Percentiles rank a stretch among this genome's conserved stretches.
Evolutionary conservation across 2,329 filamentous ascomycete genomes (phyloP).

Genomic region (Sphaerostilbella broomeana): DNA sequence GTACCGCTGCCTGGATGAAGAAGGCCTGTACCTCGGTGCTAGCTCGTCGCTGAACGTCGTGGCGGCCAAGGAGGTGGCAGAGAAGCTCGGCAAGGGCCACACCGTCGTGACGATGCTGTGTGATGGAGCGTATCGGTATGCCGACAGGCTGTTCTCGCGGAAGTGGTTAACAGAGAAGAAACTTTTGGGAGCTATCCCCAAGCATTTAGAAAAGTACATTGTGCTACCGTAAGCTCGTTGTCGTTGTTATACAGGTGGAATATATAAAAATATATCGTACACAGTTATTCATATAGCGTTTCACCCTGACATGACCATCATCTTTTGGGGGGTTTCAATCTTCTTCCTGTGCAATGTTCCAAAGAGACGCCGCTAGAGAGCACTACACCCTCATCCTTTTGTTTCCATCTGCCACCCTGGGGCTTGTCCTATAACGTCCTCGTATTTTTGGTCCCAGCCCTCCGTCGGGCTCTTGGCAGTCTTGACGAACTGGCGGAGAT

Average conservation of each 20-base stretch:
- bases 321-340: too few species aligned
- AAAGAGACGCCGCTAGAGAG: too few species aligned
- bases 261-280: slow-evolving; percentile 22
- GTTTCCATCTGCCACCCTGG: slow-evolving; percentile 22
- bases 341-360: too few species aligned
- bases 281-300: too few species aligned
- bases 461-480: slow-evolving; percentile 12
- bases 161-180: slow-evolving; percentile 89
- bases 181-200: slow-evolving; percentile 71
- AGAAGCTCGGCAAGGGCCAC: slow-evolving; percentile 80
- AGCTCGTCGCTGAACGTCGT: slow-evolving; percentile 93
- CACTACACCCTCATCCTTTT: neutral
- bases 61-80: slow-evolving; percentile 86
- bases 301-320: too few species aligned
- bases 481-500: slow-evolving; percentile 29
- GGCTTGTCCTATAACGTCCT: slow-evolving; percentile 22
- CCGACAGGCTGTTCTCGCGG: slow-evolving; percentile 83
- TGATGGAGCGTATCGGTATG: slow-evolving; percentile 96
- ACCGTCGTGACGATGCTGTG: slow-evolving; percentile 92
- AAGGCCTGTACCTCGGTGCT: slow-evolving; percentile 90
- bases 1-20: slow-evolving; percentile 90
- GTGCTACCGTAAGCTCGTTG: slow-evolving; percentile 60
- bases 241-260: slow-evolving; percentile 22
- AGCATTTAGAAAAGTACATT: slow-evolving; percentile 87
- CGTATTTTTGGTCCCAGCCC: slow-evolving; percentile 22